Base-by-base conservation (phyloP, 2,329 filamentous ascomycete genomes). In the Calonectria pseudoturangicola region DNA sequence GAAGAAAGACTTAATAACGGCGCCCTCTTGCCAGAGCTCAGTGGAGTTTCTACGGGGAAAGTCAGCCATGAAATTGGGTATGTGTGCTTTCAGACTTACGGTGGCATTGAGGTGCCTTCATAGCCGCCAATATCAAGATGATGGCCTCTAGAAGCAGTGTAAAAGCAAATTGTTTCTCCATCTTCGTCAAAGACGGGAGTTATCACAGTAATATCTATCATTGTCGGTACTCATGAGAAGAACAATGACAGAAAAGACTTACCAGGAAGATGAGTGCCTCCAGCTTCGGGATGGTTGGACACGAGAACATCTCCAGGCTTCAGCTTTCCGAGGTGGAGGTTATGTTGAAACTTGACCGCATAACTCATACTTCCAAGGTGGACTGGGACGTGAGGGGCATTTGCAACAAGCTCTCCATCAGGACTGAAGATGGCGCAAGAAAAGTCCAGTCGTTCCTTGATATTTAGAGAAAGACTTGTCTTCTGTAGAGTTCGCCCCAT, bases 281-380 rank as follows among this genome's bases (percentile, higher is more conserved):
- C 65, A 36, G 65, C 51, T 25, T 64, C 58, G 93, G 79, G 79
- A 65, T 81, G 79, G 68, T 81, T 95, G 0, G 92, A 93, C 2
- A 95, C 91, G 10, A 95, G 87, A 0, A 95, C 93, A 82, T 95
- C 93, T 16, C 94, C 94, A 43, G 89, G 91, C 77, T 93, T 92
- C 63, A 96, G 83, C 75, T 93, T 93, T 8, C 68, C 67, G 72
- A 90, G 87, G 90, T 93, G 95, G 54, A 94, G 92, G 70, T 92
- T 72, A 86, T 68, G 92, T 89, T 86, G 95, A 90, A 80, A 93
- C 73, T 90, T 88, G 2, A 95, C 92, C 27, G 93, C 94, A 41
- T 92, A 94, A 21, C 92, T 92, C 93, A 95, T 95, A 39, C 91
- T 93, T n/a, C 93, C 93, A 3, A 95, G 85, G 81, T 95, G 93